Percentiles rank a stretch among this genome's conserved stretches.
phyloP scores from a whole-genome alignment of 164 flowering plant genomes.

The Vitis labrusca region DNA sequence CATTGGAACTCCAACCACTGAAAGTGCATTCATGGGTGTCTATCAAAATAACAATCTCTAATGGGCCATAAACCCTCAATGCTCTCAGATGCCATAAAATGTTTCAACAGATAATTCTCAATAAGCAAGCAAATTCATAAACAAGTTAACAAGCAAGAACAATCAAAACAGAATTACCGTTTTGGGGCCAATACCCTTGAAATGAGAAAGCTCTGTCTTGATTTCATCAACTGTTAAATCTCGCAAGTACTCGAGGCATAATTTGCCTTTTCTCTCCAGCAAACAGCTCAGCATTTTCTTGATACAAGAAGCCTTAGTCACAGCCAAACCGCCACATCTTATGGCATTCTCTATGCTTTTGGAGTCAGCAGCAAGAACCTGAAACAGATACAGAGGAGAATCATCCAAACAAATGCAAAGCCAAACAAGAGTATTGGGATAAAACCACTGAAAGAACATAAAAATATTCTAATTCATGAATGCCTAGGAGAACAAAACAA shows the following conservation, averaged over 20 bases:
- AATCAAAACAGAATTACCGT: constrained; percentile 50
- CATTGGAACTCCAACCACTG: neutral
- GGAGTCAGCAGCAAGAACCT: constrained; percentile 80
- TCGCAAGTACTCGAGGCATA: constrained; percentile 82
- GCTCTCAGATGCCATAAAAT: neutral
- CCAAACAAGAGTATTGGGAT: neutral
- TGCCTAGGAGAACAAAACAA: too few relatives aligned
- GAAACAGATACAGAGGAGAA: neutral
- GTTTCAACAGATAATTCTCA: neutral
- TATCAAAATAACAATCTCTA: neutral
- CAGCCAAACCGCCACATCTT: constrained; percentile 91
- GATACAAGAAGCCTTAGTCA: constrained; percentile 76
- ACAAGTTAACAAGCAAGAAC: neutral
- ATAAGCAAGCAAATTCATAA: neutral
- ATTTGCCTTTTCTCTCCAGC: constrained; percentile 64
- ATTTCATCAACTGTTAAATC: constrained; percentile 66
- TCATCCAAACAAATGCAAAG: neutral
- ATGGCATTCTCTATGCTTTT: constrained; percentile 70
- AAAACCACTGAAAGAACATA: neutral
- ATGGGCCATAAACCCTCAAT: neutral
- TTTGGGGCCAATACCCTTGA: constrained; percentile 93
- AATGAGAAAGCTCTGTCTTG: constrained; percentile 75
- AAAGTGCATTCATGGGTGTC: neutral
- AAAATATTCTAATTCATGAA: neutral
- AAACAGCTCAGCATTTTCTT: constrained; percentile 60